These are phyloP conservation scores for Penicillium subrubescens DNA, from an alignment of 495 filamentous ascomycete species.

Conservation along the genomic window DNA sequence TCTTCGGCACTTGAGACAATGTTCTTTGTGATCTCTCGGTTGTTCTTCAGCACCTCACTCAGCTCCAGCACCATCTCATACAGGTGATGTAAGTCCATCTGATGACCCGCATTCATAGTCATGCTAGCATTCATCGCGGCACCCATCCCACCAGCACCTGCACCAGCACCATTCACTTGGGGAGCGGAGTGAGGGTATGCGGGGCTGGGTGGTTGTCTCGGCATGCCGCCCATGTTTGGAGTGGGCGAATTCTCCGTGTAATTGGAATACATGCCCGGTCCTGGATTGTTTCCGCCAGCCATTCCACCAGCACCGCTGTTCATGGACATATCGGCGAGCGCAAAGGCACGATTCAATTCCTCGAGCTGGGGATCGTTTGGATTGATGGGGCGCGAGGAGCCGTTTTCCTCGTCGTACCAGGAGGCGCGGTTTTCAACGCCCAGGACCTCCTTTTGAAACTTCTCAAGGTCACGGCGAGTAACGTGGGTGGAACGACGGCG, in stretches of 20 bases:
- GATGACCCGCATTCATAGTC: slow-evolving; percentile 77
- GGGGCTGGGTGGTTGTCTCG: slow-evolving; percentile 42
- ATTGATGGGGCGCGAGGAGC: slow-evolving; percentile 26
- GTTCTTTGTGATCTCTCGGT: slow-evolving; percentile 72
- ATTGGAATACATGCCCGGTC: slow-evolving; percentile 36
- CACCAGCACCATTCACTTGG: slow-evolving; percentile 54
- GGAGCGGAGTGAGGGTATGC: slow-evolving; percentile 33
- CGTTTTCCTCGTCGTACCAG: slow-evolving; percentile 38
- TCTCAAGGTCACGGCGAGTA: slow-evolving; percentile 46
- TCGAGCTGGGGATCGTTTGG: slow-evolving; percentile 40
- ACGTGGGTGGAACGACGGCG: slow-evolving; percentile 52
- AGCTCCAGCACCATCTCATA: slow-evolving; percentile 83
- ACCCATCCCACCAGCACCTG: slow-evolving; percentile 42
- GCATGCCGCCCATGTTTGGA: slow-evolving; percentile 39
- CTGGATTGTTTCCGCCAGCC: slow-evolving; percentile 32
- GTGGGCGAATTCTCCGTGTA: slow-evolving; percentile 35
- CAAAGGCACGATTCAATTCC: slow-evolving; percentile 43
- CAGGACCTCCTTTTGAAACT: slow-evolving; percentile 46
- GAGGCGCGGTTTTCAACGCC: slow-evolving; percentile 38
- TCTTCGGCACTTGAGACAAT: slow-evolving; percentile 71
- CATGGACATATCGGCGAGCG: slow-evolving; percentile 38
- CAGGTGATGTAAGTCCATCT: slow-evolving; percentile 84
- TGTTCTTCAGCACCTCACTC: slow-evolving; percentile 72
- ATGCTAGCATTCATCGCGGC: slow-evolving; percentile 55
- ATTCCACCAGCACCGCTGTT: slow-evolving; percentile 36